Evolutionary conservation across 331 rosid species (phyloP).

Genomic region (Prunus yedoensis): DNA sequence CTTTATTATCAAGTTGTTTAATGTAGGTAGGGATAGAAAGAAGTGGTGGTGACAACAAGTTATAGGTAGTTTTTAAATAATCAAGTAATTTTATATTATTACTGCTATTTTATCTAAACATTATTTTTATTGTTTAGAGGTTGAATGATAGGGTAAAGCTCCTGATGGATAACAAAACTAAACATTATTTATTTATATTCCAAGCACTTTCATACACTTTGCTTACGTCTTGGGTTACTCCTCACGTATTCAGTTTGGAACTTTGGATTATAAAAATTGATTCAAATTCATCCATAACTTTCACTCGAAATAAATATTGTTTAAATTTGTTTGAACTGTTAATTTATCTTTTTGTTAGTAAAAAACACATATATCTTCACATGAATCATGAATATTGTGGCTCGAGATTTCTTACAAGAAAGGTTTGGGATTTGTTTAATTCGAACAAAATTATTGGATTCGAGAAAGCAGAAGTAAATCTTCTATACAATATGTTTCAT

Average conservation of each 20-base stretch:
- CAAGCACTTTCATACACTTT: not conserved
- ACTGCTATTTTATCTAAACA: not conserved
- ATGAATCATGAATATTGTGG: no score
- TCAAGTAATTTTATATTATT: not conserved
- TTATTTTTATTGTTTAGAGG: not conserved
- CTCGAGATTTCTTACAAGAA: not conserved
- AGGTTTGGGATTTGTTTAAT: not conserved
- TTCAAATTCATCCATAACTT: no score
- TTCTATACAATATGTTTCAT: no score
- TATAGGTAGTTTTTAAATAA: not conserved
- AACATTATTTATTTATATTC: not conserved
- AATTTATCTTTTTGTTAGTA: no score
- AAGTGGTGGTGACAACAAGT: not conserved
- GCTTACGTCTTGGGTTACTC: not conserved
- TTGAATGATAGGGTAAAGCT: not conserved
- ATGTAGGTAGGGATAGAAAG: not conserved
- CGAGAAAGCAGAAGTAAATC: not conserved
- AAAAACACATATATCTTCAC: no score
- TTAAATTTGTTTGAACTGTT: no score
- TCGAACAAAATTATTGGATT: not conserved
- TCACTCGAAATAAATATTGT: no score
- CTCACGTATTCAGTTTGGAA: not conserved
- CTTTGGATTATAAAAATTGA: not conserved
- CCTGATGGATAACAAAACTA: not conserved
- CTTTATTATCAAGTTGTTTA: not conserved